Base-by-base conservation (phyloP, 176 grass and related monocot genomes). In the Avena atlantica region DNA sequence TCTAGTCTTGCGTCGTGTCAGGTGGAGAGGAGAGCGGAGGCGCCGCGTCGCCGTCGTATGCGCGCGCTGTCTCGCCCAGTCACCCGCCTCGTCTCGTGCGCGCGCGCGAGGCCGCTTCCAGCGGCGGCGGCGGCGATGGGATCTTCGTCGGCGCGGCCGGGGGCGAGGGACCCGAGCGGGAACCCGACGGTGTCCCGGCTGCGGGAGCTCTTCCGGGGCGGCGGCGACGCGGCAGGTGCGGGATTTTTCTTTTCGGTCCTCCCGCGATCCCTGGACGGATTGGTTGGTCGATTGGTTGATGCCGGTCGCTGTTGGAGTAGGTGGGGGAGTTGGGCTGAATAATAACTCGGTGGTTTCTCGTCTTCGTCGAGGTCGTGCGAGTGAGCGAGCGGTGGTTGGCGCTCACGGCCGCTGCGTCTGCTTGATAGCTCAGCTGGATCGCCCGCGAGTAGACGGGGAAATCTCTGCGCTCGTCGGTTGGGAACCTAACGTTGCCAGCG, bases 131-230 rank as follows among this genome's bases (percentile, higher is more conserved):
- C 8, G 45, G 68, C 60, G 76, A 90, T 87, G 89, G 64, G 85
- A 20, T 80, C 83, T 60, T 76, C 84, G 70, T 3, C 70, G 61
- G 20, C 56, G 71, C 14, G 6, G 19, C 4, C 13, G 49, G 85
- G 53, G 87, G 84, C 13, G 49, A 87, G 53, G 87, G 84, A 72
- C 8, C 88, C 76, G 9, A 59, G 52, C 17, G 42, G 62, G 70
- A 90, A 90, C 68, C 85, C 88, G 57, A 50, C 34, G 81, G 91
- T 87, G 76, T 76, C 75, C 68, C 55, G 12, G 80, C 68, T 89
- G 51, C 91, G 91, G 60, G 88, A 92, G 84, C 76, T 92, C 76
- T 71, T 92, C 69, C 49, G 62, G 68, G 20, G 42, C 59, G 67
- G 76, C 62, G 79, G 66, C 60, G 66, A 84, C 68, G 81, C 27